phyloP scores from a whole-genome alignment of 257 asterid species.

The Leptodermis oblonga region DNA sequence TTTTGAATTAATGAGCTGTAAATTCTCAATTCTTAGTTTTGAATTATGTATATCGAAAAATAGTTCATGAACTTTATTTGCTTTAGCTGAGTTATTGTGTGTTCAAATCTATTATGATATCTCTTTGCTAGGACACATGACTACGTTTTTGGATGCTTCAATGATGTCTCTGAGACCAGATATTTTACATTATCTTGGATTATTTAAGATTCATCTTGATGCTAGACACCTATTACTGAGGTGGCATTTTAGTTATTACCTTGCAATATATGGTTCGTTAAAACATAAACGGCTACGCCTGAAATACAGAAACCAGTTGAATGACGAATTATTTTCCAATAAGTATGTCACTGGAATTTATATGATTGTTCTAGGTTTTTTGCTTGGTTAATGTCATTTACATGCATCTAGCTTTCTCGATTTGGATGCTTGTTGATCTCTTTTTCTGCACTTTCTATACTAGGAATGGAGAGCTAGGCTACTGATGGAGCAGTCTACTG shows the following conservation, averaged over 20 bases:
- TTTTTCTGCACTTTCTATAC: conserved; percentile 6
- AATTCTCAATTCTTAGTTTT: neutral
- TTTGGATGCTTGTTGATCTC: neutral
- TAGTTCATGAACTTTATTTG: neutral
- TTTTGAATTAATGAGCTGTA: too few relatives aligned
- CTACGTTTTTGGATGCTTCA: neutral
- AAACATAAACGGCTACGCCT: neutral
- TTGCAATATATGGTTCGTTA: neutral
- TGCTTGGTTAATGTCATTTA: neutral
- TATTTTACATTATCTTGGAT: neutral
- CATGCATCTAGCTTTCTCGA: neutral
- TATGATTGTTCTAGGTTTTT: neutral
- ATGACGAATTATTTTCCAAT: neutral
- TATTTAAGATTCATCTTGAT: neutral
- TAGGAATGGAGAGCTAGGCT: conserved; percentile 97
- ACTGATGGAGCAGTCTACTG: conserved; percentile 79
- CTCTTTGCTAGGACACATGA: neutral
- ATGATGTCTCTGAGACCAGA: neutral
- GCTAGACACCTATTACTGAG: neutral
- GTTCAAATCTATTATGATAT: neutral
- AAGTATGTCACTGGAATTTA: neutral
- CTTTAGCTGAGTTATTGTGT: neutral
- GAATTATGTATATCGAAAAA: neutral
- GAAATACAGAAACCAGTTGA: neutral
- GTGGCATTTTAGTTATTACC: neutral